Base-by-base conservation (phyloP, 345 rosid genomes). In the Conringia planisiliqua region DNA sequence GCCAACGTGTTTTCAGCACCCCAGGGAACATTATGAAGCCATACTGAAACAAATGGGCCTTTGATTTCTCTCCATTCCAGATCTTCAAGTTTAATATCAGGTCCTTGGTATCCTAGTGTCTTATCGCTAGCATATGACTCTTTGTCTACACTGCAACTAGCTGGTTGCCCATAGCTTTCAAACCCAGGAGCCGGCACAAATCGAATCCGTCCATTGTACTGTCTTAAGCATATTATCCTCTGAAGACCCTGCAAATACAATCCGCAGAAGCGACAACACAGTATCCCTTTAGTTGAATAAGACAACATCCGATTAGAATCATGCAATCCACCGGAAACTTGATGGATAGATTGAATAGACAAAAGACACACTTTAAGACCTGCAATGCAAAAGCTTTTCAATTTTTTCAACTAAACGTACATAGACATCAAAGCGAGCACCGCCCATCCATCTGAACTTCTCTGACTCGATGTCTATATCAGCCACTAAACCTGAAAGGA, bases 21-120 rank as follows among this genome's bases (percentile, higher is more conserved):
- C 99, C 98, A 95, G 27, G 98, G 94, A 47, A 92, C 99, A 76
- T 95, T 95, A 68, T 95, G 99, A 78, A 92, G 96, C 99, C 99
- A 95, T 68, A 95, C 76, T 40, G 96, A 86, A 81, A 95, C 71
- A 86, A 95, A 95, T 18, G 99, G 99, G 50, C 99, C 98, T 36
- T 70, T 80, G 42, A 95, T 86, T 72, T 82, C 86, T 78, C 97
- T 89, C 99, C 99, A 95, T 10, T 80, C 82, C 42, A 74, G 77
- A 62, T 83, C 78, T 75, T 73, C 76, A 17, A 84, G 66, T 51
- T 83, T 77, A 66, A 79, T 72, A 46, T 84, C 84, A n/a, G 99
- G 85, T 68, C 97, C 96, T 68, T 62, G 84, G 78, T 92, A 92
- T 47, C 90, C 84, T 3, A 59, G 66, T 17, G 68, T 56, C 39